Base-by-base conservation (phyloP, 306 rosid species). In the Geum urbanum region DNA sequence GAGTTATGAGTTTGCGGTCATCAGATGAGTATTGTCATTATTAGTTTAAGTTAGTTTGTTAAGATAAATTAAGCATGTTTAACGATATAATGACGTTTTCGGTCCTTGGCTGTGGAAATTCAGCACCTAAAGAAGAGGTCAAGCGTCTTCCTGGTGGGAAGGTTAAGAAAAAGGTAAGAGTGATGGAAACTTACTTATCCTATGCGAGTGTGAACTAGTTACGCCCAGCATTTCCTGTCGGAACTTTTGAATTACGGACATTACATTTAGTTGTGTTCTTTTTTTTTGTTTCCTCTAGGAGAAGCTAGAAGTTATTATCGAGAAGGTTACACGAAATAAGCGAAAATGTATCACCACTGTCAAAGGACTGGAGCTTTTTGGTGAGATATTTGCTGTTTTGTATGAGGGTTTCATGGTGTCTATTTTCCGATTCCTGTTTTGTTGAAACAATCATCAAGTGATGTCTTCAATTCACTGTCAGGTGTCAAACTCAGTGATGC, bases 71-170 rank as follows among this genome's bases (percentile, higher is more conserved):
- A 32, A 32, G 3, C 37, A 32, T 32, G 37, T 32, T 27, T 32
- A 32, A 32, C 37, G 3, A 32, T 39, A n/a, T 62, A 22, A 60
- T 12, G 37, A 7, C 60, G 1, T 74, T 58, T 49, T 56, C 18
- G 41, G 45, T 19, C 8, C 15, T 41, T 66, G 71, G 13, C 8
- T 66, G 46, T 20, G 64, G 53, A 83, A 73, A 64, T 87, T 61
- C 77, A 83, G 91, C 90, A 20, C 69, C 83, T 18, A 95, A 89
- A 73, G 97, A 88, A 76, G 98, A 87, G 70, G 97, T 89, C 57
- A 95, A 87, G 73, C 97, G 97, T 65, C 97, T 95, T 76, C 99
- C 99, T 63, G 99, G 99, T 71, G 97, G 99, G 69, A 95, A 95
- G 95, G 85, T 91, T 74, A 95, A 95, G 97, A 95, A 95, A 76